Evolutionary conservation across 73 alveolate species (phyloP), one percentile per base, ranked within the genome.

Genomic region (Halteria grandinella): DNA sequence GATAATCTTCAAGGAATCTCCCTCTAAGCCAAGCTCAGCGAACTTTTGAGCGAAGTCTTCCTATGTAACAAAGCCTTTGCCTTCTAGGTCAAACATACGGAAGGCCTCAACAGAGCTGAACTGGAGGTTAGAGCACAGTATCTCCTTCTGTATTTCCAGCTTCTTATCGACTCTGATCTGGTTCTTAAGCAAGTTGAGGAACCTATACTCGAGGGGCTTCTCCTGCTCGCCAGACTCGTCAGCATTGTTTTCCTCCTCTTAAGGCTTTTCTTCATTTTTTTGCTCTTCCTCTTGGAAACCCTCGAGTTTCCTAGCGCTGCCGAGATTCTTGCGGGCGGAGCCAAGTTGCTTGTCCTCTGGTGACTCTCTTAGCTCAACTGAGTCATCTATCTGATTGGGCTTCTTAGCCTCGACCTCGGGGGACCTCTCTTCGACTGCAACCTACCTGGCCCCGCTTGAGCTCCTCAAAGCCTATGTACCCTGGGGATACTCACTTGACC

Each of bases 121-220:
- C 28, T 6, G 6, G 1, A 20, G 5, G 59, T 70, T 28, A 12
- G 23, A 51, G 58, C 36, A 45, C 36, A 70, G 32, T 25, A 48
- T 50, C 41, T 70, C 71, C 34, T 70, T 70, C 44, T 70, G 21
- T 5, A 70, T 31, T 15, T 70, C 83, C 1, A 70, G 28, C 25
- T 70, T 52, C 45, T 45, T 49, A 18, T 70, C 53, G 33, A 48
- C 70, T 18, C 34, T 48, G 39, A 70, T 70, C 20, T 45, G 32
- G 50, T 48, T 29, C 71, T 49, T 70, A 14, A 70, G 41, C 18
- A 45, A 44, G 21, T 21, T 32, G 6, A 70, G 23, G 45, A 41
- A 49, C 49, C 45, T 70, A 32, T 32, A 45, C n/a, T 7, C 11
- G 47, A 36, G 47, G 47, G 5, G 47, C 47, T 36, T 11, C 11